Conservation (phyloP, 2,329 filamentous ascomycete species). For the Tolypocladium pustulatum region DNA sequence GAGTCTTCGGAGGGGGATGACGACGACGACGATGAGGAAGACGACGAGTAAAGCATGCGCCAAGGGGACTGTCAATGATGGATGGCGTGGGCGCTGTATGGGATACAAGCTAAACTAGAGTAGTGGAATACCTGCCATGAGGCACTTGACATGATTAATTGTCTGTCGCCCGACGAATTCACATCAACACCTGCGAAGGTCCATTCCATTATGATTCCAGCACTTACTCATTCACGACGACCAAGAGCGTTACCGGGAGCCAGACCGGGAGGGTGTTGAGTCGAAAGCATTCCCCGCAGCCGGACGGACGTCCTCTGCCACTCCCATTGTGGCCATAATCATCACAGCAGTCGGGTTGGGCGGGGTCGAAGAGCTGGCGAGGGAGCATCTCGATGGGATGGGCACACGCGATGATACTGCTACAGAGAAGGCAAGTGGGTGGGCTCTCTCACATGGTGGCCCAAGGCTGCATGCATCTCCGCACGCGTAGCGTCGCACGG, state of each 20-base stretch:
- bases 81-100: neutral
- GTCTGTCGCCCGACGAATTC: neutral
- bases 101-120: neutral
- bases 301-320: neutral
- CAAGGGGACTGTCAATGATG: neutral
- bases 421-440: too few species aligned
- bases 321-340: neutral
- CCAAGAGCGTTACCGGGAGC: neutral
- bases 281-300: neutral
- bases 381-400: neutral
- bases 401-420: too few species aligned
- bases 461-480: neutral
- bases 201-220: neutral
- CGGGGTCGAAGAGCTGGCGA: too few species aligned
- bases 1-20: conserved; percentile 30
- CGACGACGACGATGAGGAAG: conserved; percentile 17
- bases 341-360: neutral
- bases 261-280: neutral
- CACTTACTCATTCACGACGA: neutral
- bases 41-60: neutral
- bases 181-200: neutral
- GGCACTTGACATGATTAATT: neutral
- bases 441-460: neutral
- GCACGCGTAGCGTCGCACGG: neutral
- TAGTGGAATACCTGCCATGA: neutral